These are phyloP conservation scores for Cornus kousa DNA, from an alignment of 148 eudicot species.

Conservation along the genomic window DNA sequence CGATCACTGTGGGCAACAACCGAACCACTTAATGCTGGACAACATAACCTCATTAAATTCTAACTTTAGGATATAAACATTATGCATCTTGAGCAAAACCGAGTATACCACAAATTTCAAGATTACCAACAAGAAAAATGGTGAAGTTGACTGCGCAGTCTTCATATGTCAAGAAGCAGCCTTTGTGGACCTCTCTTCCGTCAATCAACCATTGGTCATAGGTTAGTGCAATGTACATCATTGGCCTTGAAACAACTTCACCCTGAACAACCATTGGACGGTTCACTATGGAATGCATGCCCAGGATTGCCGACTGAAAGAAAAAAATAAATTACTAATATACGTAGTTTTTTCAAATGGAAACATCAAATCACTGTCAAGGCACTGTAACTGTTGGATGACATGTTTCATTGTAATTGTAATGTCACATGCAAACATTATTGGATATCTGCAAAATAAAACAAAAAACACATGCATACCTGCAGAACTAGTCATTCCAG, in stretches of 20 bases:
- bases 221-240: constrained; percentile 84
- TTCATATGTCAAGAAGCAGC: constrained; percentile 67
- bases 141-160: neutral
- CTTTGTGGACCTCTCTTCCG: constrained; percentile 95
- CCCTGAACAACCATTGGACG: constrained; percentile 58
- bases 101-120: neutral
- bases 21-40: neutral
- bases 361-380: neutral
- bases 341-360: neutral
- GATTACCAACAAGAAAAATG: neutral
- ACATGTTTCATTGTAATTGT: neutral
- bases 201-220: constrained; percentile 90
- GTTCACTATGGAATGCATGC: constrained; percentile 54
- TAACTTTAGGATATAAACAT: neutral
- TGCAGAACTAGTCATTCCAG: neutral
- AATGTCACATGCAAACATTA: neutral
- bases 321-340: neutral
- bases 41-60: neutral
- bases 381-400: neutral
- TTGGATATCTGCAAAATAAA: neutral
- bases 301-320: constrained; percentile 52
- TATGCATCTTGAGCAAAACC: neutral
- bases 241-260: constrained; percentile 65
- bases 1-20: neutral
- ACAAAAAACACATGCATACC: neutral